Evolutionary conservation across 352 stramenopile genomes (phyloP).

Genomic region (Salisapilia sapeloensis): DNA sequence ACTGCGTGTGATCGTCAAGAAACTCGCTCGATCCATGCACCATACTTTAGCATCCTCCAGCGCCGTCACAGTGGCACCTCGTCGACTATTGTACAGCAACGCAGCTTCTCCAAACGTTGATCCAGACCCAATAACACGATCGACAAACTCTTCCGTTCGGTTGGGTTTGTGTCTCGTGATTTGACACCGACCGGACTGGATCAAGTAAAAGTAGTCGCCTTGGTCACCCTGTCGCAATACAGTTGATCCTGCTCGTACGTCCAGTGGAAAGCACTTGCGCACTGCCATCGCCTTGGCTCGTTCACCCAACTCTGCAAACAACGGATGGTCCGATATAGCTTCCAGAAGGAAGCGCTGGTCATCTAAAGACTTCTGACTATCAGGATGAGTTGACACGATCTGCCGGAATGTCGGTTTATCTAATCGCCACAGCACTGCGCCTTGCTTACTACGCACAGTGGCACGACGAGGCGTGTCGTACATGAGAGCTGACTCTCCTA

Average conservation of each 20-base stretch:
- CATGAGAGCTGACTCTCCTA: constrained; percentile 71
- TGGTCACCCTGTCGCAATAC: constrained; percentile 66
- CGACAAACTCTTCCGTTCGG: constrained; percentile 25
- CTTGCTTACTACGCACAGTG: constrained; percentile 27
- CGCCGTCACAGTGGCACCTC: constrained; percentile 81
- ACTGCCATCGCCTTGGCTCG: constrained; percentile 64
- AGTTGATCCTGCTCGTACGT: constrained; percentile 30
- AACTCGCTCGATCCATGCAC: constrained; percentile 82
- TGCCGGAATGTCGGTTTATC: constrained; percentile 43
- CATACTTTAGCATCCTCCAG: constrained; percentile 84
- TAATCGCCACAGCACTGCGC: constrained; percentile 60
- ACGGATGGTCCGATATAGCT: constrained; percentile 43
- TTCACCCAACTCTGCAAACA: constrained; percentile 59
- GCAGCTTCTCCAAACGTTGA: constrained; percentile 91
- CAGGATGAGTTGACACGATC: constrained; percentile 34
- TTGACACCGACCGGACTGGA: constrained; percentile 59
- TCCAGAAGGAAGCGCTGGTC: constrained; percentile 61
- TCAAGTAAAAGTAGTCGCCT: constrained; percentile 77
- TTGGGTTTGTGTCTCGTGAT: constrained; percentile 55
- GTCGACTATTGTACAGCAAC: constrained; percentile 91
- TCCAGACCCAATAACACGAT: constrained; percentile 47
- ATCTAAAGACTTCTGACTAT: constrained; percentile 62
- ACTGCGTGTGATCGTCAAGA: constrained; percentile 69
- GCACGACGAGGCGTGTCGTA: constrained; percentile 70
- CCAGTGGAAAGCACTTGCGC: constrained; percentile 66